Evolutionary conservation across 148 eudicot species (phyloP), one percentile per base, ranked within the genome.

Genomic region (Cornus florida): DNA sequence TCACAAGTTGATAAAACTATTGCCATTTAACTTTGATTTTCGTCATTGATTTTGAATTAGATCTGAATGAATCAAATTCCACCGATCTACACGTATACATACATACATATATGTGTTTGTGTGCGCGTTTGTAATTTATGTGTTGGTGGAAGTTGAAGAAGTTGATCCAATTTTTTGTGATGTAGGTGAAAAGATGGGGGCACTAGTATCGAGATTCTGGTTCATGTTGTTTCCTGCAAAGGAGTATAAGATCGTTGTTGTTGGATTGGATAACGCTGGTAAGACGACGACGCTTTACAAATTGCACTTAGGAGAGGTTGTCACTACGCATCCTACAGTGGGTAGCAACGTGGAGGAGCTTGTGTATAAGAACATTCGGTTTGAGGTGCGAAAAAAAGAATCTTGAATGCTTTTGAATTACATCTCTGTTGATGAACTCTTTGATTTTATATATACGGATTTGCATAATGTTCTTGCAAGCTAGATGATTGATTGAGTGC

Each of bases 281-380:
- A 96, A 96, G 85, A 96, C 99, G 16, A 96, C 99, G 20, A 96
- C 97, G 46, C 99, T 96, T 73, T 96, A 96, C 82, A 96, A 96
- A 86, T 82, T 94, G 70, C 99, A 96, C 81, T 82, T 96, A 72
- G 98, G 99, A 35, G 99, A 96, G 69, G 98, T 93, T 59, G 99
- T 93, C 65, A 92, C 99, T 38, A 96, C 99, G 22, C 94, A 96
- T 71, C 99, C 99, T n/a, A 96, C 99, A 3, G 99, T 96, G 66
- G 99, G 99, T 69, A 96, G 99, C 87, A 96, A 96, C 73, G 99
- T 96, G 14, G 99, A 96, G 86, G 98, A 93, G 83, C 93, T 96
- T 65, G 97, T 96, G 33, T 96, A 96, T 78, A 96, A 96, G 83
- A 96, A 96, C 72, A 96, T 96, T 17, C 92, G 99, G 33, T 96